phyloP scores from a whole-genome alignment of 352 stramenopile genomes.

The Globisporangium orthogonon region DNA sequence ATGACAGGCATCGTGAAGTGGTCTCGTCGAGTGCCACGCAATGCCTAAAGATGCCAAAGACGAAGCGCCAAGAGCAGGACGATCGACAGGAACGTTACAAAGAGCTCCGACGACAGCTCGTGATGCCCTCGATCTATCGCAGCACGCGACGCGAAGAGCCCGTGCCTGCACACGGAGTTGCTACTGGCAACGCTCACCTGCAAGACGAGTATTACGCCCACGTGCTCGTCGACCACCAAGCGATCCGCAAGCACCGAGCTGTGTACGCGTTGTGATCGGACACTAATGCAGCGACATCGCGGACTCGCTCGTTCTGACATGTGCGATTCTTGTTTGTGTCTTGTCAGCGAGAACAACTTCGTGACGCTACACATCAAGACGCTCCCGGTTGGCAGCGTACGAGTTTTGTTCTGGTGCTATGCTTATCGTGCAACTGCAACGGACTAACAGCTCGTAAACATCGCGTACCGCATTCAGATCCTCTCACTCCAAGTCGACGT shows the following conservation, averaged over 20 bases:
- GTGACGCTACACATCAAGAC: constrained; percentile 68
- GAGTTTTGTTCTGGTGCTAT: background rate
- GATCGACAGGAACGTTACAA: constrained; percentile 33
- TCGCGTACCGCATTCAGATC: constrained; percentile 18
- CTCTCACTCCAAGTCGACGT: constrained; percentile 55
- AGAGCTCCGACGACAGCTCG: constrained; percentile 41
- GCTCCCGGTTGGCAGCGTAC: constrained; percentile 69
- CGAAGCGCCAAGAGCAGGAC: constrained; percentile 35
- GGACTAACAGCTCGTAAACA: background rate
- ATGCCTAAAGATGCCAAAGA: constrained; percentile 50
- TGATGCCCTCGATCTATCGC: constrained; percentile 24
- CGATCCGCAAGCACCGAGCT: constrained; percentile 47
- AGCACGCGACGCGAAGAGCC: background rate
- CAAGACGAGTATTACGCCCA: constrained; percentile 37
- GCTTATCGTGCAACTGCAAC: background rate
- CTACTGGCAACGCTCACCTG: background rate
- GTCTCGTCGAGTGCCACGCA: constrained; percentile 30
- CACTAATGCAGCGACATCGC: background rate
- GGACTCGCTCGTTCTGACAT: background rate
- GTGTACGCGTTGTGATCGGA: constrained; percentile 26
- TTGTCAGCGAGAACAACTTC: constrained; percentile 39
- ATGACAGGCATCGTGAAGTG: constrained; percentile 24
- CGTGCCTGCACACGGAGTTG: background rate
- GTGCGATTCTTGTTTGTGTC: background rate
- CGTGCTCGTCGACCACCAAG: constrained; percentile 41